Percentiles rank a stretch among this genome's conserved stretches.
These are phyloP conservation scores for Fusarium albidum DNA, from an alignment of 2,329 filamentous ascomycete genomes.

Conservation along the genomic window DNA sequence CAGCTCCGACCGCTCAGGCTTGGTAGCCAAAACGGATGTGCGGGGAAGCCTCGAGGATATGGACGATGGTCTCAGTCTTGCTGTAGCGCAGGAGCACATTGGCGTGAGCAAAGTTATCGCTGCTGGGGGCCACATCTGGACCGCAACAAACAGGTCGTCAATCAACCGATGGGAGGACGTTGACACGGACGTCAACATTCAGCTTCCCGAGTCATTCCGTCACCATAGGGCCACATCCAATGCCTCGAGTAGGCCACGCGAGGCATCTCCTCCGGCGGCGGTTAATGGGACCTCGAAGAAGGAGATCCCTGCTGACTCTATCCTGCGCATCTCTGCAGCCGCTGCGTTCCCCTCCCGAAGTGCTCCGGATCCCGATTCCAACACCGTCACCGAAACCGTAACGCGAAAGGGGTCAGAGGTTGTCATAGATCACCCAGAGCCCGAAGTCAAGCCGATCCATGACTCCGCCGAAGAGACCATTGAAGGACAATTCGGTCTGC, in stretches of 20 bases:
- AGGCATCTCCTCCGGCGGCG: constrained; percentile 45
- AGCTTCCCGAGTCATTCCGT: constrained; percentile 65
- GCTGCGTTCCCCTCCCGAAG: constrained; percentile 73
- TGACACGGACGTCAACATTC: constrained; percentile 77
- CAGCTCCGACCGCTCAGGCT: constrained; percentile 88
- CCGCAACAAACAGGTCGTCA: constrained; percentile 86
- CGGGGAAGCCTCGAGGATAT: constrained; percentile 71
- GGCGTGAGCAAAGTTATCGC: constrained; percentile 75
- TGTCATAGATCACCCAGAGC: constrained; percentile 39
- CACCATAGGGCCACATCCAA: constrained; percentile 58
- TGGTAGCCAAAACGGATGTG: constrained; percentile 97
- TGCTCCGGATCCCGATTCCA: constrained; percentile 62
- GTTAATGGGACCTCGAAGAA: constrained; percentile 55
- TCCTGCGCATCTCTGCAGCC: constrained; percentile 85
- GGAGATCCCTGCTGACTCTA: constrained; percentile 78
- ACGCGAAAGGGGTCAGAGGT: constrained; percentile 51
- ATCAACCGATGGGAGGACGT: constrained; percentile 93
- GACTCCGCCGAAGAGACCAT: constrained; percentile 80
- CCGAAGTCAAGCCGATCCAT: constrained; percentile 67
- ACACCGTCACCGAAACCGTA: constrained; percentile 55
- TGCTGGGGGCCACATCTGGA: constrained; percentile 84
- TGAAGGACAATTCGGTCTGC: constrained; percentile 92
- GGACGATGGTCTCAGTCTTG: constrained; percentile 89
- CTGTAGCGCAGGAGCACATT: constrained; percentile 91
- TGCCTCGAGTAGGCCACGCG: constrained; percentile 47